Percentiles rank a stretch among this genome's conserved stretches.
phyloP scores from a whole-genome alignment of 805 yeast species.

The Candida gorgasii region DNA sequence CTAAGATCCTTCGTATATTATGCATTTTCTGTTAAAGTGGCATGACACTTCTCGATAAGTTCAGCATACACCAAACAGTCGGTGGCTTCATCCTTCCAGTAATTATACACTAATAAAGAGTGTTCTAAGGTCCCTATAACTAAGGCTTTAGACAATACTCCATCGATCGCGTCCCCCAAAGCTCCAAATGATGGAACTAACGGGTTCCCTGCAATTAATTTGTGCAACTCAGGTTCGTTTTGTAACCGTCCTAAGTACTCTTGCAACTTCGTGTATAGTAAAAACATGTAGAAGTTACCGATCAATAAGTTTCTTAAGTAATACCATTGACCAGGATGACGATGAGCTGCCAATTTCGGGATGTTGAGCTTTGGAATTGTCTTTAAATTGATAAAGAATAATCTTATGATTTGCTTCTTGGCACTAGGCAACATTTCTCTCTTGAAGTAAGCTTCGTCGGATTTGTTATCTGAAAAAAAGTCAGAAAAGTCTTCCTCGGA shows the following conservation, averaged over 20 bases:
- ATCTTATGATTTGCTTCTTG: constrained; percentile 24
- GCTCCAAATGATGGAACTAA: constrained; percentile 10
- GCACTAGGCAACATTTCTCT: constrained; percentile 20
- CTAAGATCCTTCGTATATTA: not conserved
- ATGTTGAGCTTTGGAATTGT: constrained; percentile 34
- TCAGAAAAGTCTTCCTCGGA: constrained; percentile 34
- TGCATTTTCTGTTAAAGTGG: constrained; percentile 10
- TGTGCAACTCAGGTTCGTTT: constrained; percentile 10
- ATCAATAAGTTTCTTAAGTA: constrained; percentile 33
- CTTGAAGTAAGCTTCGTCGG: constrained; percentile 18
- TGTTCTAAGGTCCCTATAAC: constrained; percentile 26
- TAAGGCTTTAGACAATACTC: constrained; percentile 18
- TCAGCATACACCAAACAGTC: constrained; percentile 34
- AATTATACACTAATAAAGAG: constrained; percentile 28
- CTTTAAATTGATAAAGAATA: constrained; percentile 28
- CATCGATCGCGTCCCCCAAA: constrained; percentile 10
- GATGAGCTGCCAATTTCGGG: constrained; percentile 36
- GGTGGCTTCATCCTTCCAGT: constrained; percentile 36
- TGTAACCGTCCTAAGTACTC: constrained; percentile 18
- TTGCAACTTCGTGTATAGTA: constrained; percentile 30
- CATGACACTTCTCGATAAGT: constrained; percentile 25
- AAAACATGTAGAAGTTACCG: constrained; percentile 30
- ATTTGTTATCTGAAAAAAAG: constrained; percentile 20
- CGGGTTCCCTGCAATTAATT: constrained; percentile 9
- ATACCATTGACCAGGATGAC: constrained; percentile 45